phyloP scores from a whole-genome alignment of 1,139 yeast genomes.

The Insectozyma bohioensis region DNA sequence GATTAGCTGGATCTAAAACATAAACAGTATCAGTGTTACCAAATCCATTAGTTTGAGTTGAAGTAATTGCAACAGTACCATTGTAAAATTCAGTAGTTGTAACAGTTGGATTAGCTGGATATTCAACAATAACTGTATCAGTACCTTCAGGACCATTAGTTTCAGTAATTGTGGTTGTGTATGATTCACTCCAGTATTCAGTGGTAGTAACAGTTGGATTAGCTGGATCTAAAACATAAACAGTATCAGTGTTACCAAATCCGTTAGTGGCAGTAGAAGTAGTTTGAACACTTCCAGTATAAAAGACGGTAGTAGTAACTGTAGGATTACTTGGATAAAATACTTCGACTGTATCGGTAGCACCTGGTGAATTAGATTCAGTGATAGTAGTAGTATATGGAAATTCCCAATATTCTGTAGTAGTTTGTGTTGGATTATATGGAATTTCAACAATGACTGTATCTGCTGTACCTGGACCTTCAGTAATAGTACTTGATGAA shows the following conservation, averaged over 20 bases:
- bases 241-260: constrained; percentile 10
- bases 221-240: constrained; percentile 17
- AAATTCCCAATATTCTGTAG: constrained; percentile 4
- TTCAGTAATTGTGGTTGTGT: constrained; percentile 8
- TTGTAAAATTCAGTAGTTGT: constrained; percentile 8
- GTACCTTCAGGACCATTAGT: constrained; percentile 15
- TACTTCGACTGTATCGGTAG: constrained; percentile 19
- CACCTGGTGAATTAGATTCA: constrained; percentile 7
- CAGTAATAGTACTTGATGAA: constrained; percentile 11
- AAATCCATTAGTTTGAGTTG: constrained; percentile 11
- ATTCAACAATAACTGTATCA: constrained; percentile 19
- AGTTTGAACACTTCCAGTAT: constrained; percentile 3
- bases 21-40: constrained; percentile 19
- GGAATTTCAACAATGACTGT: constrained; percentile 21
- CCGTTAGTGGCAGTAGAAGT: constrained; percentile 11
- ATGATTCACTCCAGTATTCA: constrained; percentile 9
- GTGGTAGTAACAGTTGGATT: constrained; percentile 13
- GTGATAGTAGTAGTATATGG: constrained; percentile 1
- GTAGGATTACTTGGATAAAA: constrained; percentile 18
- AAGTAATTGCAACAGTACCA: constrained; percentile 16
- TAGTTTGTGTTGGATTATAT: constrained; percentile 12
- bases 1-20: constrained; percentile 18
- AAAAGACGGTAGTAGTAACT: constrained; percentile 14
- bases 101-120: constrained; percentile 11
- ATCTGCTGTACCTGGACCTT: constrained; percentile 14